Base-by-base conservation (phyloP, 371 early-diverging fungal genomes). In the Mucor piriformis region DNA sequence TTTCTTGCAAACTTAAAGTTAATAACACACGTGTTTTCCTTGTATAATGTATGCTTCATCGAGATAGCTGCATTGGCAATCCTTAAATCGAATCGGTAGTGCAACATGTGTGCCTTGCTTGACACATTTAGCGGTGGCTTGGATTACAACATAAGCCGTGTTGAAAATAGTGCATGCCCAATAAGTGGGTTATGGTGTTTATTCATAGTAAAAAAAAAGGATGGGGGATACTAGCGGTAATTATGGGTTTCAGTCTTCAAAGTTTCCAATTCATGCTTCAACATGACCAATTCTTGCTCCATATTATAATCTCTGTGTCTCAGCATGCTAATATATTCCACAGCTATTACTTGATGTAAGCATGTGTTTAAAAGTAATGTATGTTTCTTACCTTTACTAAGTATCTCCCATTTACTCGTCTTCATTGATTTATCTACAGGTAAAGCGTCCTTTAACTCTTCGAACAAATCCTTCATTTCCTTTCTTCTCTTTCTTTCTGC, bases 381-480 rank as follows among this genome's bases (percentile, higher is more conserved):
- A 21, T 34, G 24, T 20, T 32, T 33, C 20, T 44, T 71, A 79
- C 83, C 86, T 84, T 89, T 90, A 52, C 77, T 86, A 37, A 92
- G 59, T 33, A 90, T 83, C 59, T 91, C 92, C 89, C 91, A 90
- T 68, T 92, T 92, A 71, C 89, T 88, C 20, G 87, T 81, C 58
- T 88, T 88, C 35, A 87, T 67, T 33, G 77, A 78, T 49, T 82
- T 81, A 54, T 89, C 86, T 1, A 84, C 77, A 3, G 92, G 91
- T 54, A 91, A 70, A 21, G 78, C 64, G 16, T 81, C 82, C 35
- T 85, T 76, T 16, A 92, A 72, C 32, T 85, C 83, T 66, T 92
- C 92, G 82, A 92, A 91, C n/a, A 92, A 74, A 25, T 87, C 86
- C 59, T 90, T 91, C 90, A 92, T 88, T 50, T 92, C 89, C 52